phyloP scores from a whole-genome alignment of 345 rosid genomes.

The Microcos paniculata region DNA sequence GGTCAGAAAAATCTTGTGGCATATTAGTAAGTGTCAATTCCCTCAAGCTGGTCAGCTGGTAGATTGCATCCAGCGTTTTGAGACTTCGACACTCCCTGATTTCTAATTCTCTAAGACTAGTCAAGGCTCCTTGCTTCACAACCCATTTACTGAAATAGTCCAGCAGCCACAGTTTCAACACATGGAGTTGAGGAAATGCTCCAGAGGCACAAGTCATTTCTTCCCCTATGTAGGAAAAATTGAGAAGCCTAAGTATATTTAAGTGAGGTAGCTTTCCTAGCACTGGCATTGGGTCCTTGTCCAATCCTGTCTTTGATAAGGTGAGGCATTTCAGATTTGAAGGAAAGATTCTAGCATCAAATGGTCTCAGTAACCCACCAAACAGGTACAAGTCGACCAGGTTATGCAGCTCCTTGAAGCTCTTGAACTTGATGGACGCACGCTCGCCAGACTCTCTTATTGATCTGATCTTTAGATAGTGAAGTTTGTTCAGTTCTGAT shows the following conservation, averaged over 20 bases:
- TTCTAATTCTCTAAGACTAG: slow-evolving; percentile 28
- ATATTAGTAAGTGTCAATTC: slow-evolving; percentile 29
- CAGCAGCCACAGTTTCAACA: slow-evolving; percentile 40
- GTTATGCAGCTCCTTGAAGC: background rate
- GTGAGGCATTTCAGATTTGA: slow-evolving; percentile 25
- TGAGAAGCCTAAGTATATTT: slow-evolving; percentile 31
- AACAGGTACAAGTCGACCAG: slow-evolving; percentile 31
- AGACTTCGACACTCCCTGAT: slow-evolving; percentile 26
- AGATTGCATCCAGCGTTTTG: background rate
- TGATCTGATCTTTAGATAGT: background rate
- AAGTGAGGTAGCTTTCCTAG: slow-evolving; percentile 27
- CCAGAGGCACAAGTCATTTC: slow-evolving; percentile 9
- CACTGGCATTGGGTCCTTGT: slow-evolving; percentile 26
- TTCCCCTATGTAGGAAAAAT: slow-evolving; percentile 27
- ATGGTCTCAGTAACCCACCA: slow-evolving; percentile 6
- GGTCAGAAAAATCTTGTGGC: slow-evolving; percentile 3
- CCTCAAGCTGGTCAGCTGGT: slow-evolving; percentile 7
- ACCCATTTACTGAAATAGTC: slow-evolving; percentile 1
- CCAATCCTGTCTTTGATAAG: slow-evolving; percentile 23
- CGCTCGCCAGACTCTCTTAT: background rate
- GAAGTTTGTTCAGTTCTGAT: background rate
- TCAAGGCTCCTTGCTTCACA: slow-evolving; percentile 23
- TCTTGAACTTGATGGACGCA: background rate
- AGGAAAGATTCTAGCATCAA: background rate
- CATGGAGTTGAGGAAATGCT: slow-evolving; percentile 29